Evolutionary conservation across 2,329 filamentous ascomycete species (phyloP).

Genomic region (Podosphaera leucotricha): DNA sequence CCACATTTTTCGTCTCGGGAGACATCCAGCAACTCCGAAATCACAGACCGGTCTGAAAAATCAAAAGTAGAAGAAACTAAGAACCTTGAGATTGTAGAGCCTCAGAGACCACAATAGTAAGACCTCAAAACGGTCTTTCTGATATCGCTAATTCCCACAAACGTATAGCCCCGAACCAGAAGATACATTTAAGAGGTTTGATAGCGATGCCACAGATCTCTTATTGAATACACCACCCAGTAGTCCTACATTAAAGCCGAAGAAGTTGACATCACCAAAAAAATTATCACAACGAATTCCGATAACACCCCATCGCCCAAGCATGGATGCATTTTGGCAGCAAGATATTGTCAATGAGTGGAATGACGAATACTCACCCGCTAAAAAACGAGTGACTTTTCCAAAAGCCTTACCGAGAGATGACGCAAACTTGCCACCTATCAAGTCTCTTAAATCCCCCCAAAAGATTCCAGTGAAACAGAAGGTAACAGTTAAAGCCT

Average conservation of each 20-base stretch:
- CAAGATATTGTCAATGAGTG: constrained; percentile 35
- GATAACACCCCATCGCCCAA: constrained; percentile 27
- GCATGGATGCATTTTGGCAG: constrained; percentile 34
- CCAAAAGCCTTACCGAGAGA: constrained; percentile 2
- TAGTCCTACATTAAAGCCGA: constrained; percentile 9
- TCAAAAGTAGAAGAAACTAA: not conserved
- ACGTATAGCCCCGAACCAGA: not conserved
- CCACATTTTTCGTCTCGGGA: not conserved
- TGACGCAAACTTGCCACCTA: constrained; percentile 2
- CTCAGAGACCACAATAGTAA: not conserved
- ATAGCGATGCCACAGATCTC: not conserved
- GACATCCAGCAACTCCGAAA: not conserved
- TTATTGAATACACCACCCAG: constrained; percentile 10
- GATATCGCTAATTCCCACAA: not conserved
- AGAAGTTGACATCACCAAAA: constrained; percentile 10
- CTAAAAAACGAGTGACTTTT: constrained; percentile 17
- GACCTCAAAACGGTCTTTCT: not conserved
- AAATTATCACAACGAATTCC: constrained; percentile 22
- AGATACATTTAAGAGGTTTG: not conserved
- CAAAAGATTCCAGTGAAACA: constrained; percentile 17
- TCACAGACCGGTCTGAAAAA: not conserved
- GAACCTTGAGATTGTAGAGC: not conserved
- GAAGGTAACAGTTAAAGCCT: constrained; percentile 17
- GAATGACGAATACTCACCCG: constrained; percentile 37
- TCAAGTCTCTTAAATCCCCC: constrained; percentile 1